Evolutionary conservation across 75 land plant species (phyloP), one percentile per base, ranked within the genome.

Genomic region (Selaginella moellendorffii): DNA sequence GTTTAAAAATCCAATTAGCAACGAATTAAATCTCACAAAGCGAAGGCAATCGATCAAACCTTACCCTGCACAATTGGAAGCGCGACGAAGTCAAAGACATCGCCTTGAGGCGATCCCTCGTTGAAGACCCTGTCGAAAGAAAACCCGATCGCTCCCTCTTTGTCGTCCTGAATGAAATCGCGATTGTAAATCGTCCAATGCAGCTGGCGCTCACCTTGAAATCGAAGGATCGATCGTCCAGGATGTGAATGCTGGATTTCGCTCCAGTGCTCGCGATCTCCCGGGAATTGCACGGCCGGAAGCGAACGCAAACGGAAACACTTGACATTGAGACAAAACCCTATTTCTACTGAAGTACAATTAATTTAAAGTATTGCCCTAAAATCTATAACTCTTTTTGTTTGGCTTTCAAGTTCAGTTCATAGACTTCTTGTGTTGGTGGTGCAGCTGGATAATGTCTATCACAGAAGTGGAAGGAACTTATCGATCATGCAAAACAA

Each of bases 41-140:
- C 59, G 24, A 56, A 56, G 21, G 2, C 9, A 19, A 21, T 24
- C 5, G 59, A 9, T 21, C 52, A 21, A n/a, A n/a, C n/a, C 19
- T 17, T 27, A 88, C 89, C 88, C 77, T 67, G 60, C 51, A 85
- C 72, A 30, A 85, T 77, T 24, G 93, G 93, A 69, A 78, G 53
- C 8, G 83, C 93, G n/a, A 88, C 72, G 62, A 82, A 81, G 18
- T 85, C 79, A 26, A 76, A 88, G 20, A 88, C 75, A 1, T 82
- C 79, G 20, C 62, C 76, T 71, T 88, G 93, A 42, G 71, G 24
- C 18, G 89, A 82, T 24, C 75, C 74, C 54, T 82, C 69, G 53
- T 82, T 80, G 66, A 80, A 88, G 19, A 82, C 78, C 54, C 76
- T 77, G 61, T 88, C 93, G 56, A 88, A 88, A 53, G 74, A 65